phyloP scores from a whole-genome alignment of 176 grass and related monocot genomes.

The Puya raimondii region DNA sequence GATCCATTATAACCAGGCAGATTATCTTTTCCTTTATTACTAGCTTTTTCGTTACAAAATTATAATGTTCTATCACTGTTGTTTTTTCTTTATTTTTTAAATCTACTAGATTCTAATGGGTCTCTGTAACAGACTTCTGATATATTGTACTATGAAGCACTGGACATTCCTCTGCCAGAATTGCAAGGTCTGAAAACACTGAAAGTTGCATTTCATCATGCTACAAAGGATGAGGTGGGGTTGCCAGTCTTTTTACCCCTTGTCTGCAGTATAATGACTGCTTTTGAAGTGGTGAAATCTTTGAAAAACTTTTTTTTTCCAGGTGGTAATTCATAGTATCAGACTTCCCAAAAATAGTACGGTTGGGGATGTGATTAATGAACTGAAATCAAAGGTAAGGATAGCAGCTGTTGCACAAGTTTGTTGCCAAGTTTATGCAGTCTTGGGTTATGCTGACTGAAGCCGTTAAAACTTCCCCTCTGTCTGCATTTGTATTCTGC shows the following conservation, averaged over 20 bases:
- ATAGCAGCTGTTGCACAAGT: slow-evolving; percentile 1
- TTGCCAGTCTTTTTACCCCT: slow-evolving; percentile 11
- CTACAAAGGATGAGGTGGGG: slow-evolving; percentile 82
- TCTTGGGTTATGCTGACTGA: neutral
- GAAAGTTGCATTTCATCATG: slow-evolving; percentile 95
- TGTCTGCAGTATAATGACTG: neutral
- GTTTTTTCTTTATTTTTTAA: neutral
- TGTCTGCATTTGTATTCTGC: slow-evolving; percentile 7
- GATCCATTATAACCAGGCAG: slow-evolving; percentile 85
- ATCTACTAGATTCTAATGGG: neutral
- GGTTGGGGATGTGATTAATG: slow-evolving; percentile 74
- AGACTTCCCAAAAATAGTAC: slow-evolving; percentile 92
- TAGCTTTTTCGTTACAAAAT: neutral
- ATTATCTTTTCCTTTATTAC: neutral
- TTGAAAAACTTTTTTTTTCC: slow-evolving; percentile 9
- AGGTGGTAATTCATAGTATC: slow-evolving; percentile 79
- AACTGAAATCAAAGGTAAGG: slow-evolving; percentile 77
- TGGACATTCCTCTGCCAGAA: slow-evolving; percentile 93
- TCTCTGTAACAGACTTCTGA: slow-evolving; percentile 57
- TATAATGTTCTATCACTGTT: neutral
- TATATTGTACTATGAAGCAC: slow-evolving; percentile 89
- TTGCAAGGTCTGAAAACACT: slow-evolving; percentile 88
- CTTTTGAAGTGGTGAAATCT: neutral
- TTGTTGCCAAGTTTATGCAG: slow-evolving; percentile 2
- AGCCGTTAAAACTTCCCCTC: neutral